Base-by-base conservation (phyloP, 441 rosid species). In the Geranium incanum region DNA sequence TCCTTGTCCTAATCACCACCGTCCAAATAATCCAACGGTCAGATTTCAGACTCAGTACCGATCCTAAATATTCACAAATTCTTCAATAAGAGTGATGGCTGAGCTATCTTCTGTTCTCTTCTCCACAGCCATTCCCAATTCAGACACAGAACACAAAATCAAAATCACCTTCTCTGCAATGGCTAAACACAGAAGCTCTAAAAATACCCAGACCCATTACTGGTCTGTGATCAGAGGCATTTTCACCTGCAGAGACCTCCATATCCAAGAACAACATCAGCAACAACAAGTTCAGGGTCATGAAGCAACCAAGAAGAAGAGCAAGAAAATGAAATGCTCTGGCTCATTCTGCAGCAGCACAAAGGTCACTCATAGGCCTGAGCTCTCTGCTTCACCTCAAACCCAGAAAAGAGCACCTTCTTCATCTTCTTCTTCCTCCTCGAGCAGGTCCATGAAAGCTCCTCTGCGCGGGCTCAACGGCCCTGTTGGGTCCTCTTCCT, bases 291-390 rank as follows among this genome's bases (percentile, higher is more conserved):
- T 19, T 28, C 33, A 28, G 33, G 33, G 33, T 36, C 86, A 78
- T 41, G 87, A 84, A 33, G 68, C 72, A 0, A 74, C 78, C 77
- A 83, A 84, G 78, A 87, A 81, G 33, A 28, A 28, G 79, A 70
- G 80, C 83, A 87, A 89, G 89, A 89, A 89, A 75, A 79, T 86
- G 78, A 89, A 74, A 73, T 89, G 90, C 66, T 87, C 95, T 11
- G 92, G 89, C 9, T 87, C 92, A 8, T 70, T 87, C 1, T 86
- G 89, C 74, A 89, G 86, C 85, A 89, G 85, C 84, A 87, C 89
- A 19, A 85, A 87, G 78, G 84, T 89, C 52, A 83, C 80, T 85
- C 86, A 83, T 19, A 81, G 75, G 75, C 88, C 89, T 36, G 89
- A 81, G 74, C 69, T 43, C 1, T 37, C 80, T 0, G 50, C 80